Conservation (phyloP, 371 early-diverging fungal species). For the Syncephalis plumigaleata region DNA sequence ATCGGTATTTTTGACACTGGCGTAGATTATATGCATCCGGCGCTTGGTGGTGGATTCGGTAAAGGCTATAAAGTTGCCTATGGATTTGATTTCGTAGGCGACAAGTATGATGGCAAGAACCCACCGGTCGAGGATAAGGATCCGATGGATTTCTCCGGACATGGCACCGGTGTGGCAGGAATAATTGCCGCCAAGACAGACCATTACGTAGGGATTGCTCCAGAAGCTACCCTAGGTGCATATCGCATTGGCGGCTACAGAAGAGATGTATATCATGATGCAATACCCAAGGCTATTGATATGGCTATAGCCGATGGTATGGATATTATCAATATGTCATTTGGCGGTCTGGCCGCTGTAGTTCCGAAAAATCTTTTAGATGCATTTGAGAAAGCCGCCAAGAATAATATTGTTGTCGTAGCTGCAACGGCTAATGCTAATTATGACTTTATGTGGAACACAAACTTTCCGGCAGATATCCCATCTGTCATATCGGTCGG, state of each 20-base stretch:
- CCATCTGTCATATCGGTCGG: no score
- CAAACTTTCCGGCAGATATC: no score
- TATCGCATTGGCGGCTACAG: constrained; percentile 42
- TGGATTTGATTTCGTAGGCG: constrained; percentile 26
- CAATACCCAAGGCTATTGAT: constrained; percentile 40
- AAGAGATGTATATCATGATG: constrained; percentile 21
- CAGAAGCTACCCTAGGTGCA: constrained; percentile 31
- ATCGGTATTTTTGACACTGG: constrained; percentile 38
- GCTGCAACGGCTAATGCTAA: no score
- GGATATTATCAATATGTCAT: constrained; percentile 45
- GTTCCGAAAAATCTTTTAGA: no score
- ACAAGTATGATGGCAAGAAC: constrained; percentile 8
- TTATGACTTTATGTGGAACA: no score
- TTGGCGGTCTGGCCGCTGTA: constrained; percentile 19
- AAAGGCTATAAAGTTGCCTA: constrained; percentile 16
- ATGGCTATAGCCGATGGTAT: constrained; percentile 32
- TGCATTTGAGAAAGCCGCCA: no score
- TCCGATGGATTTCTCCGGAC: constrained; percentile 23
- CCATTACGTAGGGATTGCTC: constrained; percentile 34
- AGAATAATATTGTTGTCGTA: no score
- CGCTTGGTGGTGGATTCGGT: constrained; percentile 28
- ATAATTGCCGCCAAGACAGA: constrained; percentile 26
- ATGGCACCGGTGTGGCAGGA: constrained; percentile 44
- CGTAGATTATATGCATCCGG: constrained; percentile 29
- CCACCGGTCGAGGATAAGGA: constrained; percentile 23